phyloP scores from a whole-genome alignment of 2,329 filamentous ascomycete species.

The Colletotrichum endophyticum region DNA sequence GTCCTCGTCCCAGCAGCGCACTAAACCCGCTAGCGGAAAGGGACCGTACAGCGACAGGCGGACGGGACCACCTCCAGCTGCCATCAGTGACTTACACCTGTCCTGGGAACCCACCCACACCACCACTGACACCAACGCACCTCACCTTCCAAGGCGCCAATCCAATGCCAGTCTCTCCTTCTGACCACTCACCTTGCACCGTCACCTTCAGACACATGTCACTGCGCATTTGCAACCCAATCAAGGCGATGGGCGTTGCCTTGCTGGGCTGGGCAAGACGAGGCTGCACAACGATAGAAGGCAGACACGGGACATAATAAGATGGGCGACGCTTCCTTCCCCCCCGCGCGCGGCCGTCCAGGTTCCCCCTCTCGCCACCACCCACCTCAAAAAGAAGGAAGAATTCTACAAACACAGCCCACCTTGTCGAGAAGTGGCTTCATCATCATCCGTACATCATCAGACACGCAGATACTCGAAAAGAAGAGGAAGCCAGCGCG shows the following conservation, averaged over 20 bases:
- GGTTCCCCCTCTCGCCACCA: neutral
- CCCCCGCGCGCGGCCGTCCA: neutral
- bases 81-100: too few species aligned
- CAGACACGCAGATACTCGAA: neutral
- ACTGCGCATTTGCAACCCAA: neutral
- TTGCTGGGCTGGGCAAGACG: neutral
- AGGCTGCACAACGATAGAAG: neutral
- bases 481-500: neutral
- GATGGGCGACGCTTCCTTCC: neutral
- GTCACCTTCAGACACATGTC: neutral
- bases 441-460: neutral
- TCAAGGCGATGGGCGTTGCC: neutral
- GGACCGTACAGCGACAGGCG: neutral
- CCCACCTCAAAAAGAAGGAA: neutral
- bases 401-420: neutral
- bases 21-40: neutral
- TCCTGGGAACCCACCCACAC: neutral
- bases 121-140: neutral
- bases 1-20: neutral
- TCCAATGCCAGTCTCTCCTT: neutral
- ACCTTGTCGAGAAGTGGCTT: neutral
- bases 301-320: neutral
- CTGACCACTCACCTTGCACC: neutral
- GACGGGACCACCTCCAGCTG: neutral
- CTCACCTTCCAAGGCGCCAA: neutral